Conservation (phyloP, 2,329 filamentous ascomycete species). For the Waltergamsia citrina region DNA sequence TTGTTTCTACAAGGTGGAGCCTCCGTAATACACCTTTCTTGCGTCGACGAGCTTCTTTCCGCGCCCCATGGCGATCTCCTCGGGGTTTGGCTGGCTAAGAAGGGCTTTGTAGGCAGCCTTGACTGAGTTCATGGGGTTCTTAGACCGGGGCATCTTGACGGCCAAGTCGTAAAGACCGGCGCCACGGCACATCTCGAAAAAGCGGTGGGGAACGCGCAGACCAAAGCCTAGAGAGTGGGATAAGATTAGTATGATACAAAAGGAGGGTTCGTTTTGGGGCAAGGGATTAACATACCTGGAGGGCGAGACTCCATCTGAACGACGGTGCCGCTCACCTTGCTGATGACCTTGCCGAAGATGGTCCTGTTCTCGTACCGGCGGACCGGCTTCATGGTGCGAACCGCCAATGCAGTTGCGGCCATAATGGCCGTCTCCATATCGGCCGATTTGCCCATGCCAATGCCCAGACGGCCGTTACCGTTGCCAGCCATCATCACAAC, state of each 20-base stretch:
- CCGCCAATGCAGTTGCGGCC: constrained; percentile 72
- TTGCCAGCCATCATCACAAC: constrained; percentile 79
- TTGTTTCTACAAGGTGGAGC: constrained; percentile 47
- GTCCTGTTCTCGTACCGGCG: constrained; percentile 85
- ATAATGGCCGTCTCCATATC: constrained; percentile 57
- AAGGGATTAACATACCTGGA: constrained; percentile 58
- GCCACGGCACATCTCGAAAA: constrained; percentile 88
- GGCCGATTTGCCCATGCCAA: constrained; percentile 83
- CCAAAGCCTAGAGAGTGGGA: constrained; percentile 74
- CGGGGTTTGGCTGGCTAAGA: constrained; percentile 73
- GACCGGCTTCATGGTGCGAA: constrained; percentile 90
- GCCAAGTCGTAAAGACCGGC: constrained; percentile 82
- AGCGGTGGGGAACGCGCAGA: constrained; percentile 79
- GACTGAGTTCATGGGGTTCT: constrained; percentile 97
- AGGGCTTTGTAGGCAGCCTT: constrained; percentile 84
- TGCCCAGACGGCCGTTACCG: constrained; percentile 71
- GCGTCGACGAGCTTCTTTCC: constrained; percentile 96
- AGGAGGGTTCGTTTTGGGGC: too few relatives aligned
- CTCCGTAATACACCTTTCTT: constrained; percentile 93
- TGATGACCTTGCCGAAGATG: constrained; percentile 75
- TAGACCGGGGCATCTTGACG: constrained; percentile 70
- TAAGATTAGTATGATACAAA: neutral
- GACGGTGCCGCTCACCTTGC: constrained; percentile 81
- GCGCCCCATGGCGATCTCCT: constrained; percentile 78
- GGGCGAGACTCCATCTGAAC: constrained; percentile 75